Base-by-base conservation (phyloP, 495 filamentous ascomycete genomes). In the Penicillium dipodomyicola region DNA sequence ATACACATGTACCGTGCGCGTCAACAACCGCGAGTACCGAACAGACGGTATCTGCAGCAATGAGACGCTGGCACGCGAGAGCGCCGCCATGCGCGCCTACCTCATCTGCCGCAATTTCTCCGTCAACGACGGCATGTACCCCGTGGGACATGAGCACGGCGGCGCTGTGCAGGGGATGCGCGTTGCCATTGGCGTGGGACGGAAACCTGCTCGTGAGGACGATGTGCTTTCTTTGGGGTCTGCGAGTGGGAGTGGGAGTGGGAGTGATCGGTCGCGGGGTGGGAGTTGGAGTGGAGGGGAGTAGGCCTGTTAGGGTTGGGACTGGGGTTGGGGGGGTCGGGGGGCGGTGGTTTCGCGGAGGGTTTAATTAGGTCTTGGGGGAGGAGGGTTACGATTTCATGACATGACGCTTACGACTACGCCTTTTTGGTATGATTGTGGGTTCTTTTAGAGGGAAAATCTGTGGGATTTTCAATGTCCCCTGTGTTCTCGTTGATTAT, bases 71-170 rank as follows among this genome's bases (percentile, higher is more conserved):
- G 94, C 94, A 49, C 88, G 90, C 65, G 92, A 98, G 75, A 92
- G 91, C 67, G 94, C 94, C 51, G 94, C 94, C 58, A 96, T 94
- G 87, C 87, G 90, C 59, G 94, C 94, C 57, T 98, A 96, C 75
- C 89, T 96, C 79, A 93, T 97, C 57, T 98, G 94, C 80, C 88
- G 93, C 69, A 96, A 96, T 77, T 97, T 98, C 78, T 97, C 93
- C 58, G 87, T 96, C 70, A 97, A 96, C 72, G 94, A 96, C 65
- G 93, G 93, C 74, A 95, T 92, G 91, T 86, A 83, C 58, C 85
- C 85, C 5, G 80, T 83, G 69, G 76, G 90, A 68, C 78, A 90
- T 76, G 78, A 90, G 76, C 81, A 84, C 43, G 78, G 79, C 30
- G 90, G 89, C 23, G 85, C 92, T 45, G 81, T 94, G 68, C 92